Percentiles rank a stretch among this genome's conserved stretches.
Conservation (phyloP, 768 basidiomycete genomes). For the Dendrothele bispora region DNA sequence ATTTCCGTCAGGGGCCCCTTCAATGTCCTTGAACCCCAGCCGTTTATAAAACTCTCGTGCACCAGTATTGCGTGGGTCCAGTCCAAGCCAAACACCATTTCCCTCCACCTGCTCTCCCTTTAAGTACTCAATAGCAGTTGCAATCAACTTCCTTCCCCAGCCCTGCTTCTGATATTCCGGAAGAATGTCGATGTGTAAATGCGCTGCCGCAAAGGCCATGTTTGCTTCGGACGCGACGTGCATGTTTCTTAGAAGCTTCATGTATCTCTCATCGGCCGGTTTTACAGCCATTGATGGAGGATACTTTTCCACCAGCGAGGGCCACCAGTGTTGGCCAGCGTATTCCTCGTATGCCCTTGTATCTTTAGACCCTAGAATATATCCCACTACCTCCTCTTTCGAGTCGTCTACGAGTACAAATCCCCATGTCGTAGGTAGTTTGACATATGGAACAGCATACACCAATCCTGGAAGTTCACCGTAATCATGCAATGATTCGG, state of each 20-base stretch:
- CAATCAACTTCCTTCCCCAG: conserved; percentile 69
- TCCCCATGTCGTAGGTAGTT: conserved; percentile 65
- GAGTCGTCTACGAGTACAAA: conserved; percentile 66
- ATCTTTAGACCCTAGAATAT: conserved; percentile 66
- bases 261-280: conserved; percentile 44
- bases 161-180: conserved; percentile 65
- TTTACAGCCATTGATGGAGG: conserved; percentile 33
- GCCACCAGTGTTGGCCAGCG: conserved; percentile 65
- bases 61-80: conserved; percentile 61
- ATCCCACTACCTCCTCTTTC: conserved; percentile 60
- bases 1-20: conserved; percentile 47
- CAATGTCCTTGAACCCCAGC: conserved; percentile 60
- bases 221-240: conserved; percentile 49
- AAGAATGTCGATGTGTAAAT: conserved; percentile 75
- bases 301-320: conserved; percentile 57
- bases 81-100: conserved; percentile 63
- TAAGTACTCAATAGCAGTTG: conserved; percentile 52
- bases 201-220: conserved; percentile 67
- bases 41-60: conserved; percentile 63
- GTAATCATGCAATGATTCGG: conserved; percentile 58
- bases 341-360: conserved; percentile 63
- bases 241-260: conserved; percentile 41
- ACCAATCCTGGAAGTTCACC: conserved; percentile 68
- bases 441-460: conserved; percentile 76
- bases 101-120: conserved; percentile 42